phyloP scores from a whole-genome alignment of 768 basidiomycete species.

The Sporobolomyces pararoseus region DNA sequence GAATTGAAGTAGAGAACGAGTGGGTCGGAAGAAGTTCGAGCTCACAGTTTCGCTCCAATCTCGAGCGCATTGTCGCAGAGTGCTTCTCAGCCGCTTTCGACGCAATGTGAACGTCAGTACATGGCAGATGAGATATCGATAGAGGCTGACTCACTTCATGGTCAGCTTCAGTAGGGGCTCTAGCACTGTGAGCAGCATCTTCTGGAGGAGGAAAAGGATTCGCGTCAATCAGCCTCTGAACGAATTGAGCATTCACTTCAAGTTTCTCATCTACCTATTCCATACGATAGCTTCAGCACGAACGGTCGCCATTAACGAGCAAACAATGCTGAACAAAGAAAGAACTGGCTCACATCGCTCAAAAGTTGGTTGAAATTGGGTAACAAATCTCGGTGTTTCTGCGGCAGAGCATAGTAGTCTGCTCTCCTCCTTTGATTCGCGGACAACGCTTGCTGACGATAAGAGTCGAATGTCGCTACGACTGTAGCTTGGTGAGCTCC shows the following conservation, averaged over 20 bases:
- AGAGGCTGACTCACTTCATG: slow-evolving; percentile 36
- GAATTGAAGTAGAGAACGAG: background rate
- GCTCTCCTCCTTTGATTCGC: slow-evolving; percentile 68
- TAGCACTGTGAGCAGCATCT: slow-evolving; percentile 19
- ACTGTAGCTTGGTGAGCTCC: slow-evolving; percentile 31
- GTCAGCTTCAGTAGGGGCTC: slow-evolving; percentile 34
- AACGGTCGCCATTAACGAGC: no score
- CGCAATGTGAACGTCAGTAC: slow-evolving; percentile 46
- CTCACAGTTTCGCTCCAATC: slow-evolving; percentile 84
- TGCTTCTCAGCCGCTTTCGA: slow-evolving; percentile 87
- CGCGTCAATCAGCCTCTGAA: slow-evolving; percentile 9
- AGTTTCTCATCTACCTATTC: slow-evolving; percentile 28
- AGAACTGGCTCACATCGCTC: background rate
- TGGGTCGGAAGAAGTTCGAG: background rate
- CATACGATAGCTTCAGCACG: background rate
- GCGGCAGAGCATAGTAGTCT: slow-evolving; percentile 68
- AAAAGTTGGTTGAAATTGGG: slow-evolving; percentile 8
- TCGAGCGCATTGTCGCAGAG: slow-evolving; percentile 84
- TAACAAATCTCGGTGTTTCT: slow-evolving; percentile 66
- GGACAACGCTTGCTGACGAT: slow-evolving; percentile 48
- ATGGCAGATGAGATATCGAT: no score
- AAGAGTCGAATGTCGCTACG: slow-evolving; percentile 29
- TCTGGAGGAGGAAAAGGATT: slow-evolving; percentile 21
- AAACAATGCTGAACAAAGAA: no score
- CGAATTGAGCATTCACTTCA: slow-evolving; percentile 18